Evolutionary conservation across 306 rosid species (phyloP), one percentile per base, ranked within the genome.

Genomic region (Spatholobus suberectus): DNA sequence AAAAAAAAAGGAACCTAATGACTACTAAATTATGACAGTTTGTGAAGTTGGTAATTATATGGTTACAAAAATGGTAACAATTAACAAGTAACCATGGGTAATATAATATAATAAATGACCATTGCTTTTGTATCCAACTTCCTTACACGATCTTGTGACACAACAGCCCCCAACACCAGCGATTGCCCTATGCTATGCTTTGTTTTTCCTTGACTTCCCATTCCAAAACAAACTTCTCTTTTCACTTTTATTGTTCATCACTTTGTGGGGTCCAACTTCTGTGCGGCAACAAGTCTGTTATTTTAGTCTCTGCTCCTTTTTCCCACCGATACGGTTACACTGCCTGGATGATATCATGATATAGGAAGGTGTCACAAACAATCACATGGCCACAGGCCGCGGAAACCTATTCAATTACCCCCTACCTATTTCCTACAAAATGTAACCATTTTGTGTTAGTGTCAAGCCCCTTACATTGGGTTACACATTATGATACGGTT

Each of bases 201-300:
- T 34, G 67, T 34, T 73, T 34, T 73, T 52, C 49, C 78, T 54
- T 54, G 67, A 74, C 66, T 49, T 66, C 4, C 14, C 32, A 52
- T 40, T 69, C 38, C 70, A 27, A 69, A 80, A 78, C 83, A 70
- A 55, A 79, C 35, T 70, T 29, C 49, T 55, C 18, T 61, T 80
- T 57, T 29, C 77, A n/a, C 24, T 80, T 70, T 80, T 6, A 40
- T 58, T 18, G 12, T 57, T 80, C 23, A 80, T 71, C 24, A 65
- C 26, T 65, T n/a, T 66, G 81, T 82, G 72, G 76, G 81, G 77
- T 68, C 77, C 75, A 81, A 58, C 12, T 8, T 12, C 37, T 24
- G 76, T 13, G 9, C 21, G 0, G 11, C 10, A n/a, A 38, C 24
- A 49, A 74, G 11, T 62, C 24, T 0, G 81, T 66, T 75, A 75